These are phyloP conservation scores for Delphinella strobiligena DNA, from an alignment of 2,329 filamentous ascomycete genomes.

Conservation along the genomic window DNA sequence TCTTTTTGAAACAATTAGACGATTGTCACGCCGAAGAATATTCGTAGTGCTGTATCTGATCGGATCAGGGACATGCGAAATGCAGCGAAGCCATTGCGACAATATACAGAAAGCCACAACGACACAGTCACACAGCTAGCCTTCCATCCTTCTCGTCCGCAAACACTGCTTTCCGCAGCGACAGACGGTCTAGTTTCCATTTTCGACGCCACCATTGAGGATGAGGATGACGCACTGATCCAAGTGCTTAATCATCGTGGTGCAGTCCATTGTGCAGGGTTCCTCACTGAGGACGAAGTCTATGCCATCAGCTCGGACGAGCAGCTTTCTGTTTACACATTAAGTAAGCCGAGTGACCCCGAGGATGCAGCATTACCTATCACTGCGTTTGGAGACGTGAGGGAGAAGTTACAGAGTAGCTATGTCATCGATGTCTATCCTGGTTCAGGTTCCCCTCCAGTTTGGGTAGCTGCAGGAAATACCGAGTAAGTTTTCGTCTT, in stretches of 20 bases:
- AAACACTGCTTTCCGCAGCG: constrained; percentile 60
- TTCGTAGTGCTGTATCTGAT: no score
- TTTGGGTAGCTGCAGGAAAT: constrained; percentile 10
- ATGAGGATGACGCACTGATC: constrained; percentile 66
- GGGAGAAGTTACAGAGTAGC: constrained; percentile 53
- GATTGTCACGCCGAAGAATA: no score
- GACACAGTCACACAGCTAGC: constrained; percentile 49
- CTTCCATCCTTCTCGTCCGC: constrained; percentile 35
- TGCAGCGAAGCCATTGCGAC: constrained; percentile 22
- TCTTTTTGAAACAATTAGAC: no score
- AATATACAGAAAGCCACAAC: constrained; percentile 35
- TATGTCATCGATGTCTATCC: constrained; percentile 60
- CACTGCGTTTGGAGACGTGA: constrained; percentile 55
- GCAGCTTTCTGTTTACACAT: constrained; percentile 59
- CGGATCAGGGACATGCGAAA: constrained; percentile 29
- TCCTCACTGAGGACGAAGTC: constrained; percentile 52
- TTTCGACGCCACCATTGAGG: constrained; percentile 56
- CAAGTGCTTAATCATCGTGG: constrained; percentile 69
- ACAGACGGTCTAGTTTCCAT: constrained; percentile 72
- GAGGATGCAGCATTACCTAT: constrained; percentile 35
- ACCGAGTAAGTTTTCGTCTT: constrained; percentile 5
- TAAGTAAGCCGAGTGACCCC: constrained; percentile 51
- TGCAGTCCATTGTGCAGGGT: constrained; percentile 63
- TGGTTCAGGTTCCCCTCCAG: constrained; percentile 37
- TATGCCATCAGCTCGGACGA: constrained; percentile 70